Evolutionary conservation across 208 protist genomes (phyloP).

Genomic region (Leishmania tropica): DNA sequence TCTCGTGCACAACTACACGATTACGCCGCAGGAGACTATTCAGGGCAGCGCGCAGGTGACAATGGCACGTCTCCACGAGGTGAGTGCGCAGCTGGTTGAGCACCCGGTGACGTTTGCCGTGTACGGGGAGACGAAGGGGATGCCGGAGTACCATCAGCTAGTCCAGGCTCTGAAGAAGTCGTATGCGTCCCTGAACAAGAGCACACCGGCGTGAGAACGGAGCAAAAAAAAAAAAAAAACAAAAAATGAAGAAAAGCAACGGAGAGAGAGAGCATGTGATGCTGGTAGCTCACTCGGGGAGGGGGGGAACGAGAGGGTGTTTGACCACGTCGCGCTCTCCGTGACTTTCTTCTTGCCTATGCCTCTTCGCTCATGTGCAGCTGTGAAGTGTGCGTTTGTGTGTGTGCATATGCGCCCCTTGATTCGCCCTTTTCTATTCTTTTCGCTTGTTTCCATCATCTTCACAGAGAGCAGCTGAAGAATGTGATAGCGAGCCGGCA

Average conservation of each 20-base stretch:
- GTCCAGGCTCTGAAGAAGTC: conserved; percentile 54
- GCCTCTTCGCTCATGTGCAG: background rate
- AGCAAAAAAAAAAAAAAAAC: background rate
- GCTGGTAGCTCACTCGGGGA: background rate
- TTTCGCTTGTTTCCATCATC: background rate
- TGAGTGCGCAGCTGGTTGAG: conserved; percentile 68
- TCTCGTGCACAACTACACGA: conserved; percentile 82
- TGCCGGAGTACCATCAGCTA: conserved; percentile 63
- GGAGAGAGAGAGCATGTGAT: background rate
- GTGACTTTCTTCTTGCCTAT: background rate
- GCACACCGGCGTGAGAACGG: background rate
- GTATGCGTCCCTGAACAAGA: conserved; percentile 49
- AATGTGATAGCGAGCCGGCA: background rate
- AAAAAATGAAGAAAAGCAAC: background rate
- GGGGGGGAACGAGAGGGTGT: background rate
- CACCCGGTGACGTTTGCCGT: conserved; percentile 75
- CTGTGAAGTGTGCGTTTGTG: too few relatives aligned
- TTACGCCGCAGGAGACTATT: conserved; percentile 77
- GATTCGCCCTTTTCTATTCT: background rate
- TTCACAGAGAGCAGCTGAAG: background rate
- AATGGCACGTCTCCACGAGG: conserved; percentile 62
- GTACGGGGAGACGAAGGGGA: conserved; percentile 69
- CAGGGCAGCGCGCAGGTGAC: conserved; percentile 69
- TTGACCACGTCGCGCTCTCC: background rate
- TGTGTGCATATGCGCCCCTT: background rate